These are phyloP conservation scores for Kazachstania viticola DNA, from an alignment of 805 yeast genomes.

Conservation along the genomic window DNA sequence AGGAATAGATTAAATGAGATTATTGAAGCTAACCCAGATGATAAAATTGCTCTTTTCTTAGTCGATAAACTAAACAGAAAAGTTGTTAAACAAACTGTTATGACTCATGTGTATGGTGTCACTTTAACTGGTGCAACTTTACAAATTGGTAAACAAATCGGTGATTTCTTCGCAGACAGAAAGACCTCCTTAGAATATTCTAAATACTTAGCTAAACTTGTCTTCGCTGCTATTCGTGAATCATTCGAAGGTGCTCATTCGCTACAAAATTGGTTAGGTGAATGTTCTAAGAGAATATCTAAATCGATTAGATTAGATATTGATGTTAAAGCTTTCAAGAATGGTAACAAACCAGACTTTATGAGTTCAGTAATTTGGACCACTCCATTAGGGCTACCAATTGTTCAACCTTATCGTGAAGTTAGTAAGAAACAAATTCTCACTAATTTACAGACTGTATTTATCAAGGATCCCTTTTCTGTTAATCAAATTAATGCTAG, in stretches of 20 bases:
- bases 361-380: constrained; percentile 96
- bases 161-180: constrained; percentile 40
- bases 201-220: constrained; percentile 62
- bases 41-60: constrained; percentile 38
- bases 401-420: constrained; percentile 91
- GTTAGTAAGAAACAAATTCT: constrained; percentile 49
- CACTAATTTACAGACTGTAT: constrained; percentile 85
- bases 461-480: constrained; percentile 77
- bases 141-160: constrained; percentile 73
- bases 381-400: constrained; percentile 87
- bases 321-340: constrained; percentile 32
- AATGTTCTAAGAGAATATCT: constrained; percentile 70
- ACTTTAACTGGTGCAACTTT: constrained; percentile 87
- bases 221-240: constrained; percentile 73
- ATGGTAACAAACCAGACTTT: constrained; percentile 44
- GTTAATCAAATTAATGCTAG: constrained; percentile 74
- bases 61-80: constrained; percentile 65
- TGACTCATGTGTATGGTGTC: constrained; percentile 97
- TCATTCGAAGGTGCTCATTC: constrained; percentile 85
- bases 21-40: constrained; percentile 34
- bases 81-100: constrained; percentile 91
- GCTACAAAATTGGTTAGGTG: constrained; percentile 93
- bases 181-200: constrained; percentile 38
- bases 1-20: constrained; percentile 42
- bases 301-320: constrained; percentile 56